Conservation (phyloP, 129 eudicot species). For the Scalesia atractyloides region DNA sequence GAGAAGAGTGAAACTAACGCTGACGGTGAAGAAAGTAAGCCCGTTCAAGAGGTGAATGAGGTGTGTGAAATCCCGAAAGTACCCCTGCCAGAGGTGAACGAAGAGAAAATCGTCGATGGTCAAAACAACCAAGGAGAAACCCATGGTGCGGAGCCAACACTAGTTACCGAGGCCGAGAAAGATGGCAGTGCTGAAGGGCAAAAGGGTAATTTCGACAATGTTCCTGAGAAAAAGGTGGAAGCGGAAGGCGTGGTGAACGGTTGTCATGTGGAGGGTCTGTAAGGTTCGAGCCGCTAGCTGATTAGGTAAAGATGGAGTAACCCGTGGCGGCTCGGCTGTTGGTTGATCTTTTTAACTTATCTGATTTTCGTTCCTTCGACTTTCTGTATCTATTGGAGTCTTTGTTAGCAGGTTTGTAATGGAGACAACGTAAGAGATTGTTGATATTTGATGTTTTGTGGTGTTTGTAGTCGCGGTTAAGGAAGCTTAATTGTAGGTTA, state of each 20-base stretch:
- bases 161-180: slow-evolving; percentile 27
- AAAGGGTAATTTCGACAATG: slow-evolving; percentile 22
- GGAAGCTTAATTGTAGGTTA: slow-evolving; percentile 1
- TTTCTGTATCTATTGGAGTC: slow-evolving; percentile 24
- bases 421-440: slow-evolving; percentile 10
- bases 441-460: slow-evolving; percentile 22
- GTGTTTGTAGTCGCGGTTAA: slow-evolving; percentile 24
- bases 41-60: slow-evolving; percentile 31
- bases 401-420: background rate
- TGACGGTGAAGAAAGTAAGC: slow-evolving; percentile 30
- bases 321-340: background rate
- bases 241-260: slow-evolving; percentile 43
- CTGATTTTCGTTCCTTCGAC: background rate
- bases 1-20: slow-evolving; percentile 18
- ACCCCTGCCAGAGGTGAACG: slow-evolving; percentile 12
- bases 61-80: too few species aligned
- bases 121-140: slow-evolving; percentile 18
- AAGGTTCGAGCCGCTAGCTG: slow-evolving; percentile 13
- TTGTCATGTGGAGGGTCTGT: slow-evolving; percentile 29
- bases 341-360: slow-evolving; percentile 4
- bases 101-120: background rate
- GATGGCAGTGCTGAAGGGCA: slow-evolving; percentile 32
- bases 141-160: slow-evolving; percentile 8
- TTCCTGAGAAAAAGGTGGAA: slow-evolving; percentile 18
- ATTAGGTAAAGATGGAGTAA: slow-evolving; percentile 22